Percentiles rank a stretch among this genome's conserved stretches.
phyloP scores from a whole-genome alignment of 148 eudicot genomes.

The Cornus kousa region DNA sequence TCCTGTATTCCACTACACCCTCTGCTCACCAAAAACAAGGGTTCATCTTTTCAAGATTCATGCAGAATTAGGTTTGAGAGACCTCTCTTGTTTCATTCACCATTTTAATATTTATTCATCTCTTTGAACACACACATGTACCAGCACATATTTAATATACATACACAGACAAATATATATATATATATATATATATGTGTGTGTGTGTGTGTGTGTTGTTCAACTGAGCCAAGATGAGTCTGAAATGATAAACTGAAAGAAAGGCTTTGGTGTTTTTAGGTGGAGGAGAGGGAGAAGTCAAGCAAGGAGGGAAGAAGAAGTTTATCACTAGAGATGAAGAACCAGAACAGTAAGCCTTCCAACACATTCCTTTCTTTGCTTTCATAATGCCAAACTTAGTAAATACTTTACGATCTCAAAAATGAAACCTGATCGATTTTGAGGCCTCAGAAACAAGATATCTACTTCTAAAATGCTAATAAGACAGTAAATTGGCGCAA shows the following conservation, averaged over 20 bases:
- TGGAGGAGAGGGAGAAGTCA: constrained; percentile 66
- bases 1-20: constrained; percentile 18
- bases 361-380: not conserved
- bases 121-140: no score
- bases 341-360: constrained; percentile 78
- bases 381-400: no score
- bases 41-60: constrained; percentile 34
- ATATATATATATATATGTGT: no score
- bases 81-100: not conserved
- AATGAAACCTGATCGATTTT: not conserved
- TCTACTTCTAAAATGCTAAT: not conserved
- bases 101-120: not conserved
- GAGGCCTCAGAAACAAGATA: not conserved
- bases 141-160: no score
- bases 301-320: constrained; percentile 73
- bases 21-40: constrained; percentile 23
- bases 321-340: constrained; percentile 93
- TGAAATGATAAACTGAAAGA: not conserved
- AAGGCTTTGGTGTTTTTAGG: constrained; percentile 30
- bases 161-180: not conserved
- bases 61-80: constrained; percentile 57
- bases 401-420: not conserved
- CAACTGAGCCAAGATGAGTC: no score
- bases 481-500: not conserved
- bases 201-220: no score